Evolutionary conservation across 805 yeast species (phyloP), one percentile per base, ranked within the genome.

Genomic region (Starmerella bombicola): DNA sequence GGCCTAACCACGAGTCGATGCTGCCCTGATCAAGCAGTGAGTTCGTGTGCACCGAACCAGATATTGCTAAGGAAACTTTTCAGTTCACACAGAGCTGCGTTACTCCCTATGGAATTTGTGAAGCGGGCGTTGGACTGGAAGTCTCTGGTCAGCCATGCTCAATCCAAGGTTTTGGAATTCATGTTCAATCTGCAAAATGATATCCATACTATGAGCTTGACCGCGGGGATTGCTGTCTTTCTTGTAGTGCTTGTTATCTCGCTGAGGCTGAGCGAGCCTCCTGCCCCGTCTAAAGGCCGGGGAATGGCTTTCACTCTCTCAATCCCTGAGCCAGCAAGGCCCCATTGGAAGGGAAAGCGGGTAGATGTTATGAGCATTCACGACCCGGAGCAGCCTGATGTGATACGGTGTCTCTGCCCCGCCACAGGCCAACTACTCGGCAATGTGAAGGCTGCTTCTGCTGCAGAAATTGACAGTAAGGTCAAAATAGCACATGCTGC

Each of bases 401-500:
- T 61, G 48, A 81, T 88, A 46, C 86, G 83, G 55, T 74, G 86
- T 46, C 80, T 82, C 58, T 88, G 98, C 62, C 98, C 98, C 3
- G 95, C 97, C 0, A 91, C 97, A 0, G 93, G 95, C 25, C 95
- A 84, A 61, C 76, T 65, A 47, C 65, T 88, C 49, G 97, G 95
- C 1, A 68, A 76, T 18, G 78, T 76, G 51, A 63, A 68, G 36
- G 76, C 83, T 1, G 72, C 75, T 42, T 62, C 78, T n/a, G 67
- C 65, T 35, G 70, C 68, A 3, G 91, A 84, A 34, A 80, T 91
- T 59, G 88, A 88, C 56, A 50, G 53, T 5, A 69, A 75, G 41
- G 74, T 91, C 16, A 49, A 50, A n/a, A 49, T 51, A 13, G 76
- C 84, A 2, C 53, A 49, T 33, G 59, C 61, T 25, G 47, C 45